phyloP scores from a whole-genome alignment of 768 basidiomycete genomes.

The Cubamyces lactineus region DNA sequence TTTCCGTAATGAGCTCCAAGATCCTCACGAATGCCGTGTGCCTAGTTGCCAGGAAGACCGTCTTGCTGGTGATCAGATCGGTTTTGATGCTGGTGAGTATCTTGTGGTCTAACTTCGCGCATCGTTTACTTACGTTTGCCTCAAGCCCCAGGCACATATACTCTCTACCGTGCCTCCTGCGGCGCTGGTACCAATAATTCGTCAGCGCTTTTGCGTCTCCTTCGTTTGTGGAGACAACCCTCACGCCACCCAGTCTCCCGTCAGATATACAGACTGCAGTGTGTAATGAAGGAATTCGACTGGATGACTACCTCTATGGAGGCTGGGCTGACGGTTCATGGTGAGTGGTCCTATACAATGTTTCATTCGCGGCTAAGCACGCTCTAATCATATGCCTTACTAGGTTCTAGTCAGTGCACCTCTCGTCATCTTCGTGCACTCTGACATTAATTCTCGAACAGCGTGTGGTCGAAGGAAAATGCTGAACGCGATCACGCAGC shows the following conservation, averaged over 20 bases:
- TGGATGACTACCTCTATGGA: constrained; percentile 23
- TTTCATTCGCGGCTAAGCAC: not conserved
- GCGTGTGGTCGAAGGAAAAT: constrained; percentile 29
- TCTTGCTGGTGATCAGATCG: not conserved
- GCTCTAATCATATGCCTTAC: not conserved
- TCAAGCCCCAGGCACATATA: constrained; percentile 9
- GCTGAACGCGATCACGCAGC: constrained; percentile 25
- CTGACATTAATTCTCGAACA: constrained; percentile 1
- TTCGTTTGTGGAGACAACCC: not conserved
- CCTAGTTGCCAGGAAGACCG: constrained; percentile 11
- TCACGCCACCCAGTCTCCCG: constrained; percentile 12
- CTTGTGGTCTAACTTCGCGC: no score
- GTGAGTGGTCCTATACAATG: not conserved
- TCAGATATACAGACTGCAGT: constrained; percentile 17
- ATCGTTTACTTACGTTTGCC: no score
- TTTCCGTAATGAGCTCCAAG: not conserved
- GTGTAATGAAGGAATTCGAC: constrained; percentile 21
- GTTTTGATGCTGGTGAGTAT: constrained; percentile 14
- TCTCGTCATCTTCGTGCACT: not conserved
- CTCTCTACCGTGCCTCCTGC: constrained; percentile 8
- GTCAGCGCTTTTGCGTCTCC: not conserved
- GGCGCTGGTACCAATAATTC: constrained; percentile 21
- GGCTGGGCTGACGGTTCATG: constrained; percentile 18
- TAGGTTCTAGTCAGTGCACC: constrained; percentile 25
- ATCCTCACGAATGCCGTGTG: not conserved